Evolutionary conservation across 2,329 filamentous ascomycete genomes (phyloP).

Genomic region (Talaromyces pinophilus): DNA sequence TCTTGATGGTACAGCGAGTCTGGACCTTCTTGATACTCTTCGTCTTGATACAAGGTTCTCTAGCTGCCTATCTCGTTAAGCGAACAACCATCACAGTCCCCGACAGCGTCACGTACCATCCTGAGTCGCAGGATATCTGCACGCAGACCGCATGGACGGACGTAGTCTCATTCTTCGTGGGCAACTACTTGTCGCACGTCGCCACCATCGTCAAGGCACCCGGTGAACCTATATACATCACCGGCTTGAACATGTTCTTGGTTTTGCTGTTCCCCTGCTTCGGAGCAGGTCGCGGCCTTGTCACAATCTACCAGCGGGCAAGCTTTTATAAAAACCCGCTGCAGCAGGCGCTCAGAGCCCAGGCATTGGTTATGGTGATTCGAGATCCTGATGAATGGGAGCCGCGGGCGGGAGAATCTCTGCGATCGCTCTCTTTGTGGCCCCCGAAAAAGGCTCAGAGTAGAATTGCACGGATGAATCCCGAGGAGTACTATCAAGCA

Average conservation of each 20-base stretch:
- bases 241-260: constrained; percentile 25
- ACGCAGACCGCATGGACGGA: constrained; percentile 26
- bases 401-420: background rate
- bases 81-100: constrained; percentile 1
- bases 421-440: constrained; percentile 8
- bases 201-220: constrained; percentile 37
- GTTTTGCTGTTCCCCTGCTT: constrained; percentile 32
- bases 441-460: background rate
- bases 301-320: constrained; percentile 29
- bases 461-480: background rate
- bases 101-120: constrained; percentile 5
- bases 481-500: background rate
- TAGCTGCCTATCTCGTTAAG: background rate
- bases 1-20: background rate
- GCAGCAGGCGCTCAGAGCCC: constrained; percentile 31
- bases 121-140: constrained; percentile 6
- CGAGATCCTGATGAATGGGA: constrained; percentile 10
- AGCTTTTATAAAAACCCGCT: constrained; percentile 26
- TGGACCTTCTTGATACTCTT: background rate
- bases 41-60: background rate
- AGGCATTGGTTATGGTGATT: constrained; percentile 35
- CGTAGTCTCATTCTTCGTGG: constrained; percentile 35
- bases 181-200: constrained; percentile 42
- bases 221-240: constrained; percentile 30
- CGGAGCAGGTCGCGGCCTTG: constrained; percentile 32